These are phyloP conservation scores for Tetrapisispora namnaoensis DNA, from an alignment of 805 yeast species.

Conservation along the genomic window DNA sequence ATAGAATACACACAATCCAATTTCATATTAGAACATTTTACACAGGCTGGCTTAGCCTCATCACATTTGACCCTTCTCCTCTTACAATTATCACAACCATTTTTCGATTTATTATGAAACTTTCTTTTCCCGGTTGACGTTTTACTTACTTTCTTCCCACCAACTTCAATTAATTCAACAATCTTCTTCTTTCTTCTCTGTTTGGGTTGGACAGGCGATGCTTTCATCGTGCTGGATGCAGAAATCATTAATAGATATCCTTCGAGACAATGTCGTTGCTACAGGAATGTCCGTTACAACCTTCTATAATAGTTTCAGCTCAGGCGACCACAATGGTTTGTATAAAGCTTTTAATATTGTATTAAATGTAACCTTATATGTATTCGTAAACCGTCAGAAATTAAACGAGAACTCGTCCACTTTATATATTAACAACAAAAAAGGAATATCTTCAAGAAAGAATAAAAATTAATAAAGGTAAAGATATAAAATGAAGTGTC, in stretches of 20 bases:
- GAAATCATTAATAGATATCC: not conserved
- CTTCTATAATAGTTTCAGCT: no score
- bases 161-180: constrained; percentile 30
- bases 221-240: not conserved
- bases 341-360: no score
- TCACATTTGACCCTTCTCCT: constrained; percentile 88
- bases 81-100: constrained; percentile 86
- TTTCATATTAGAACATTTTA: constrained; percentile 70
- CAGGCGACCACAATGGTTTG: no score
- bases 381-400: not conserved
- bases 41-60: constrained; percentile 70
- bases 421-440: no score
- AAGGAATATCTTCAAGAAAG: no score
- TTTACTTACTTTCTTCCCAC: constrained; percentile 33
- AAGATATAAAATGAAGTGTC: not conserved
- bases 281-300: no score
- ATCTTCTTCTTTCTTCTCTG: constrained; percentile 16
- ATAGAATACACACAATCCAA: constrained; percentile 60
- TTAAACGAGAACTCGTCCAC: no score
- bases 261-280: not conserved
- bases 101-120: constrained; percentile 80
- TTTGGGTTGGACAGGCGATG: not conserved
- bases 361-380: not conserved
- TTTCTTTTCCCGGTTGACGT: constrained; percentile 64
- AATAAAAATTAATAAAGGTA: not conserved